phyloP scores from a whole-genome alignment of 2,329 filamentous ascomycete species.

The Colletotrichum ledebouriae region DNA sequence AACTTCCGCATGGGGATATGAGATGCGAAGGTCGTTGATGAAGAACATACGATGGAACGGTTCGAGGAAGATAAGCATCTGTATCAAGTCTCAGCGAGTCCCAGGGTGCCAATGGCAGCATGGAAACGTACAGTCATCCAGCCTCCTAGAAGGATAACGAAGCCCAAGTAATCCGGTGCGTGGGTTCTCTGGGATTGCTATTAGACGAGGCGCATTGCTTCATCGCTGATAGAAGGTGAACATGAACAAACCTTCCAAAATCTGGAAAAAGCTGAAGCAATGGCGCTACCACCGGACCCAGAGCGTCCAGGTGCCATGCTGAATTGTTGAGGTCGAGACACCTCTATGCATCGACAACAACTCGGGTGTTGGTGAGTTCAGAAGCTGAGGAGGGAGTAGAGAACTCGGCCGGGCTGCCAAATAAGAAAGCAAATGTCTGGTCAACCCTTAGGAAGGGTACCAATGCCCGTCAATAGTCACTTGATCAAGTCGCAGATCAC shows the following conservation, averaged over 20 bases:
- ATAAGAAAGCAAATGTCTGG: too few species aligned
- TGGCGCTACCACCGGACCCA: conserved; percentile 42
- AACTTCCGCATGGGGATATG: conserved; percentile 85
- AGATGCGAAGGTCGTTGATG: conserved; percentile 85
- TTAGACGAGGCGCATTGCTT: conserved; percentile 25
- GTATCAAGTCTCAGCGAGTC: conserved; percentile 44
- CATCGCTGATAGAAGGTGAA: neutral
- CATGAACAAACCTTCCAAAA: conserved; percentile 61
- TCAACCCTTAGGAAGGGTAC: neutral
- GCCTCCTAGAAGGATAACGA: conserved; percentile 75
- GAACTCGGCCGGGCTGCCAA: neutral
- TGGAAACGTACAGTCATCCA: conserved; percentile 70
- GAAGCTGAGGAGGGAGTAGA: neutral
- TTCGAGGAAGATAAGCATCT: conserved; percentile 78
- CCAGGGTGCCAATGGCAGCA: conserved; percentile 43
- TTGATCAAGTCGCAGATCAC: conserved; percentile 32
- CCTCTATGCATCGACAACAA: conserved; percentile 52
- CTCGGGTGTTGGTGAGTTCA: neutral
- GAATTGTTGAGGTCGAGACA: conserved; percentile 56
- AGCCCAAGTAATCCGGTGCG: conserved; percentile 88
- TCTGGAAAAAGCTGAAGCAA: conserved; percentile 53
- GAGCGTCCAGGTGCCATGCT: conserved; percentile 54
- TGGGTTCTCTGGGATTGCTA: conserved; percentile 75
- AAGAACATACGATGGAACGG: conserved; percentile 97
- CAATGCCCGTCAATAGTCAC: conserved; percentile 25